Base-by-base conservation (phyloP, 177 flowering plant genomes). In the Vitis hybrid region DNA sequence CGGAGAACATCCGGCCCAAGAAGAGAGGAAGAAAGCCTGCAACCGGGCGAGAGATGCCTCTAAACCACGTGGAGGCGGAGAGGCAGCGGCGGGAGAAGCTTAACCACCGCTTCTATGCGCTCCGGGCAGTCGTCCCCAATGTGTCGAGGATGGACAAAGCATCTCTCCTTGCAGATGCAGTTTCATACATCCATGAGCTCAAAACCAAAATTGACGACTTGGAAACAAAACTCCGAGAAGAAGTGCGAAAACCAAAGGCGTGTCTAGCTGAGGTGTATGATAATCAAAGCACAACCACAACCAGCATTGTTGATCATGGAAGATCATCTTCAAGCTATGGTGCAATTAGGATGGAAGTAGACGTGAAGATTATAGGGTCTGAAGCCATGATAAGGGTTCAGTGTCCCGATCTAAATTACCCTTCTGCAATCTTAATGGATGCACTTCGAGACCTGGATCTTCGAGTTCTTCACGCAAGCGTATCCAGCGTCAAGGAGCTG, bases 111-210 rank as follows among this genome's bases (percentile, higher is more conserved):
- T 84, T 84, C 80, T 84, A 82, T 56, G 83, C 85, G 0, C 83
- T 84, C 6, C 75, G 87, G 5, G 74, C 82, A 0, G 85, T 79
- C 27, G 87, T 84, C 27, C 85, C 87, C 0, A 79, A 78, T 18
- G 82, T 84, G 10, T 78, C 85, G 1, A 82, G 73, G 50, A 82
- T 82, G 83, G 87, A 84, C 79, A 84, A 80, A 60, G 87, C 87
- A 0, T 84, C 87, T 3, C 18, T 84, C 32, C 77, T 84, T 1
- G 66, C 78, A 1, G 85, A 84, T 30, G 82, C 85, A 4, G 82
- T 82, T 1, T 9, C 68, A 6, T 81, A 83, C 62, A 83, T 83
- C 62, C 75, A 75, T 2, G 79, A 75, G 68, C 84, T 83, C 60
- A 73, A 75, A 64, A 49, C 56, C 14, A 79, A 75, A 60, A 35